Base-by-base conservation (phyloP, 345 rosid genomes). In the Lagerstroemia speciosa region DNA sequence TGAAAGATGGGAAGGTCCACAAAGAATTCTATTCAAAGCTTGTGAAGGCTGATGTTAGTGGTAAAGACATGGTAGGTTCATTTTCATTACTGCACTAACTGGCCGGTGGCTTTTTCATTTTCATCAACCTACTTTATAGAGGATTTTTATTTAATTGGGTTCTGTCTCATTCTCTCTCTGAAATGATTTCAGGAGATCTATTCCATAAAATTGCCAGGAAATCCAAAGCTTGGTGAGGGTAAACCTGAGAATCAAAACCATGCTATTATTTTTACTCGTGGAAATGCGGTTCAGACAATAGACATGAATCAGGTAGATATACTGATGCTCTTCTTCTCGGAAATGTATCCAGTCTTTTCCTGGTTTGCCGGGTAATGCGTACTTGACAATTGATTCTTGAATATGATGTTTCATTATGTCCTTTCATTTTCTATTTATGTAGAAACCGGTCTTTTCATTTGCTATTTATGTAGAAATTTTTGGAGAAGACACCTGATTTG, bases 201-300 rank as follows among this genome's bases (percentile, higher is more conserved):
- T 83, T 89, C 96, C 62, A 80, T 93, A 74, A 90, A 87, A 78
- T 84, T 93, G 80, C 96, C 98, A 62, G 98, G 98, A 81, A 80
- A 93, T 78, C 98, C 98, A 12, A 93, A 93, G 82, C 84, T 93
- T 77, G 98, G 98, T 41, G 97, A 93, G 79, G 98, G 98, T 69
- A 93, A 91, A 81, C 98, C 98, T 69, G 98, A 93, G 84, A 93
- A 93, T 83, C 98, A 93, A 83, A 93, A 93, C 73, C 98, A 93
- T 74, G 98, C 98, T 24, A 78, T 93, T 81, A 72, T 93, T 66
- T 93, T 93, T 81, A 91, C 98, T 68, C 97, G 98, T 40, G 98
- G 98, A 83, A 91, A 82, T 83, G 97, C 98, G 66, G 70, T 93
- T 72, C 98, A 93, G 80, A 93, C 98, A 38, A 93, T 93, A 74